Evolutionary conservation across 768 basidiomycete species (phyloP).

Genomic region (Hygrophorus russula): DNA sequence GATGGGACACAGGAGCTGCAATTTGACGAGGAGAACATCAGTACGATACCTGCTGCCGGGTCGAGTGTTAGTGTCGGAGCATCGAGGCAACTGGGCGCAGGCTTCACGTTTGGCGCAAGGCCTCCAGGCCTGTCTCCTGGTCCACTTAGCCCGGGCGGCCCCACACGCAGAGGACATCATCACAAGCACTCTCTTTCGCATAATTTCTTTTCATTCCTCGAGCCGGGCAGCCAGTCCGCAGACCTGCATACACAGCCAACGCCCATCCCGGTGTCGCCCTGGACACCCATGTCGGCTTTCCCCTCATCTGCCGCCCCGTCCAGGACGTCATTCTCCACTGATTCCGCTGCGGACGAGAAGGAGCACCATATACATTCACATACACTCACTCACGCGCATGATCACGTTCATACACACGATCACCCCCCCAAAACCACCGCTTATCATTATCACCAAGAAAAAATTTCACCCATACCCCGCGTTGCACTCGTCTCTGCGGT

Average conservation of each 20-base stretch:
- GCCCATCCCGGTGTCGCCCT: slow-evolving; percentile 52
- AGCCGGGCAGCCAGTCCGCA: slow-evolving; percentile 38
- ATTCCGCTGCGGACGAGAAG: not conserved
- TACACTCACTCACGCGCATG: not conserved
- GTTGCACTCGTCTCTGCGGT: slow-evolving; percentile 15
- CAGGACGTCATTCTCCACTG: slow-evolving; percentile 2
- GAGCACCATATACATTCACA: not conserved
- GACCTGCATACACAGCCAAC: slow-evolving; percentile 48
- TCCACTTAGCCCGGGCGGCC: slow-evolving; percentile 16
- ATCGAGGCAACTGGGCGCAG: slow-evolving; percentile 31
- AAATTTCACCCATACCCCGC: slow-evolving; percentile 2
- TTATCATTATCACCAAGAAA: too few relatives aligned
- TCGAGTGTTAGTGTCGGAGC: slow-evolving; percentile 26
- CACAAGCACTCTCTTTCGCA: slow-evolving; percentile 93
- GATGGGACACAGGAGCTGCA: slow-evolving; percentile 49
- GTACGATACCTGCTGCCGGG: slow-evolving; percentile 32
- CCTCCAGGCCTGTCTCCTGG: slow-evolving; percentile 26
- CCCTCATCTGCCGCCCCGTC: slow-evolving; percentile 18
- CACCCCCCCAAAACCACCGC: not conserved
- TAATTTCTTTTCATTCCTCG: slow-evolving; percentile 92
- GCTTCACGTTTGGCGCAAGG: slow-evolving; percentile 59
- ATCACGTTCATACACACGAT: not conserved
- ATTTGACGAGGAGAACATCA: slow-evolving; percentile 35
- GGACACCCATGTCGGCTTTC: slow-evolving; percentile 46
- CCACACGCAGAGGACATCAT: slow-evolving; percentile 63